Percentiles rank a stretch among this genome's conserved stretches.
phyloP scores from a whole-genome alignment of 2,329 filamentous ascomycete genomes.

The Cryphonectria naterciae region DNA sequence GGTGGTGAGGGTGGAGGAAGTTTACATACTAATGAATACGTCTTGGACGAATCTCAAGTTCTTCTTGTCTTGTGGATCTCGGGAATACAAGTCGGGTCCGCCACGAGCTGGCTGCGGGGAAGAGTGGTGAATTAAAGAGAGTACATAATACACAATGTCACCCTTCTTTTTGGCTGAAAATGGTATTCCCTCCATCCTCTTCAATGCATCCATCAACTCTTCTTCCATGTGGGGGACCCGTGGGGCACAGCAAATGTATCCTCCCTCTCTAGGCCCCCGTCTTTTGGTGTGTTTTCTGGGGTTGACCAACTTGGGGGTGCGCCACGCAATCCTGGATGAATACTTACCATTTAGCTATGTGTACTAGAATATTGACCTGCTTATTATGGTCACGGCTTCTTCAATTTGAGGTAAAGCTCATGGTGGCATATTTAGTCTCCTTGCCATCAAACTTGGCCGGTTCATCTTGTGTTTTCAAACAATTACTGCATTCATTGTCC shows the following conservation, averaged over 20 bases:
- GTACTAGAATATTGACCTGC: neutral
- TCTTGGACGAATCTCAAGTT: neutral
- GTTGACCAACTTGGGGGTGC: neutral
- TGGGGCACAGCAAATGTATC: neutral
- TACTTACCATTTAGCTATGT: neutral
- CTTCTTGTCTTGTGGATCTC: neutral
- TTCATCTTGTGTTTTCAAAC: too few relatives aligned
- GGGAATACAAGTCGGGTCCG: neutral
- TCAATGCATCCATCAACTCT: neutral
- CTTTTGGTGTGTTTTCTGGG: neutral
- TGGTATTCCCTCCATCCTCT: neutral
- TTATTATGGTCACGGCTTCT: neutral
- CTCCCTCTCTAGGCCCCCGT: neutral
- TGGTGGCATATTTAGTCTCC: too few relatives aligned
- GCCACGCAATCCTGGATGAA: neutral
- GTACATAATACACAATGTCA: neutral
- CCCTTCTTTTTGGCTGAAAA: neutral
- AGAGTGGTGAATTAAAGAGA: neutral
- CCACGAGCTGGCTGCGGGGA: neutral
- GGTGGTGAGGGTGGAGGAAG: too few relatives aligned
- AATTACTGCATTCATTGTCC: too few relatives aligned
- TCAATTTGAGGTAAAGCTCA: too few relatives aligned
- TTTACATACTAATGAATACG: neutral
- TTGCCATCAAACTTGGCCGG: too few relatives aligned
- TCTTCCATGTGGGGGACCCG: neutral